Percentiles rank a stretch among this genome's conserved stretches.
phyloP scores from a whole-genome alignment of 306 rosid genomes.

The Medicago ruthenica region DNA sequence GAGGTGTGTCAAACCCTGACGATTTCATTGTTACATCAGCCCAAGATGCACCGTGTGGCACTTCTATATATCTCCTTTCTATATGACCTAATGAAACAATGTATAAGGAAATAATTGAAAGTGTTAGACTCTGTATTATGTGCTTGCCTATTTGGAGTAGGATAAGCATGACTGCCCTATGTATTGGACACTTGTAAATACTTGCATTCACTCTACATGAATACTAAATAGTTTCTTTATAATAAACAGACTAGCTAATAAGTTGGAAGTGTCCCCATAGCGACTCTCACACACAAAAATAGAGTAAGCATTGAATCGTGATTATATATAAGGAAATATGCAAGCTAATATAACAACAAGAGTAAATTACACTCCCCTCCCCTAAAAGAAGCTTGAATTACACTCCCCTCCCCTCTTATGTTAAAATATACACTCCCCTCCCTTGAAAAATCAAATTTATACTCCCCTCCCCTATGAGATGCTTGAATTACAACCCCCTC shows the following conservation, averaged over 20 bases:
- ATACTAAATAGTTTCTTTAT: constrained; percentile 34
- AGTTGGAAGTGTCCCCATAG: constrained; percentile 17
- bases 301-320: constrained; percentile 14
- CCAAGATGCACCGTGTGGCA: constrained; percentile 91
- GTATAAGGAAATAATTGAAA: constrained; percentile 32
- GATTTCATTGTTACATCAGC: constrained; percentile 85
- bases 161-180: constrained; percentile 6
- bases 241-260: constrained; percentile 23
- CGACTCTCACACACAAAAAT: background rate
- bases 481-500: no score
- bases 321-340: background rate
- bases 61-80: constrained; percentile 88
- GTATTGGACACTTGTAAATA: constrained; percentile 23
- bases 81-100: constrained; percentile 74
- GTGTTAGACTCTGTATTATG: constrained; percentile 10
- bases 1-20: constrained; percentile 81
- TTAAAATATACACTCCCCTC: no score
- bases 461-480: no score
- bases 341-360: no score
- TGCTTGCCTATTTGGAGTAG: constrained; percentile 13
- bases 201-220: constrained; percentile 32
- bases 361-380: no score
- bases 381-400: no score
- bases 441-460: no score
- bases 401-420: no score